phyloP scores from a whole-genome alignment of 2,329 filamentous ascomycete genomes.

The Botryotinia convoluta region DNA sequence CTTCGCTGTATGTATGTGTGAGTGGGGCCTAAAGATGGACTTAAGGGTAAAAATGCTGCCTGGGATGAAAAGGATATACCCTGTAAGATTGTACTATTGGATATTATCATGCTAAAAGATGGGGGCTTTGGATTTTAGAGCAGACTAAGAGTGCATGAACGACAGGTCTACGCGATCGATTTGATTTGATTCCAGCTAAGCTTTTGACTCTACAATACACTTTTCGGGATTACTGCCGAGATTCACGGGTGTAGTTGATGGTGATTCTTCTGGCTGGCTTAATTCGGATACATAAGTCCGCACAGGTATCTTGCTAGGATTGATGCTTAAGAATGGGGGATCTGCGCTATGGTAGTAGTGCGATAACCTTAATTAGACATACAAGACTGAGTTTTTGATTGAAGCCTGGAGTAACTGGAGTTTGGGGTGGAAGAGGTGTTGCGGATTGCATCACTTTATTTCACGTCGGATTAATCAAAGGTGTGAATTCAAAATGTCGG shows the following conservation, averaged over 20 bases:
- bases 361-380: constrained; percentile 15
- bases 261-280: neutral
- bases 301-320: neutral
- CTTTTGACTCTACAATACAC: too few relatives aligned
- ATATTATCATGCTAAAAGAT: too few relatives aligned
- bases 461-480: too few relatives aligned
- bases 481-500: too few relatives aligned
- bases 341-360: constrained; percentile 1
- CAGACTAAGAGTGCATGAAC: too few relatives aligned
- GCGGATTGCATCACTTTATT: neutral
- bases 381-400: neutral
- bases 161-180: too few relatives aligned
- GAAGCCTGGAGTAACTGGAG: neutral
- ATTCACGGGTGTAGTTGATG: neutral
- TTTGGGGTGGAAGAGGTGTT: neutral
- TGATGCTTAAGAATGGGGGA: neutral
- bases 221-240: neutral
- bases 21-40: too few relatives aligned
- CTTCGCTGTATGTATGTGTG: too few relatives aligned
- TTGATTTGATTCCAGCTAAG: too few relatives aligned
- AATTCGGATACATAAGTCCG: too few relatives aligned
- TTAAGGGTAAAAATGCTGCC: too few relatives aligned
- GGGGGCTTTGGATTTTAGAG: too few relatives aligned
- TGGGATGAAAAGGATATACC: neutral
- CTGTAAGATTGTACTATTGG: neutral